Base-by-base conservation (phyloP, 1,284 basidiomycete species). In the Testicularia cyperi region DNA sequence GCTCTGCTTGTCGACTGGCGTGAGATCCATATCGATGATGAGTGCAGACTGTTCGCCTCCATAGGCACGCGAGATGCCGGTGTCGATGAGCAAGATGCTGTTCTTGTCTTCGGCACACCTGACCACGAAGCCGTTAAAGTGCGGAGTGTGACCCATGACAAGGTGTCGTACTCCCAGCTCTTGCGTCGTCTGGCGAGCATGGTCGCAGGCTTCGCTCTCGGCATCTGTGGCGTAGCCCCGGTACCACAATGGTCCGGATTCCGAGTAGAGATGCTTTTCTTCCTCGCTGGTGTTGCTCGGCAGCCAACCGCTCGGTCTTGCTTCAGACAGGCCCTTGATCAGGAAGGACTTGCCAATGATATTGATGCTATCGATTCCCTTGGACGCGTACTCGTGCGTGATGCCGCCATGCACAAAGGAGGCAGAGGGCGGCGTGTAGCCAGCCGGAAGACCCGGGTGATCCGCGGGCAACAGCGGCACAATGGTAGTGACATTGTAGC, bases 371-470 rank as follows among this genome's bases (percentile, higher is more conserved):
- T 61, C 44, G 5, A 51, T 21, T 3, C 72, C 72, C 3, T 16
- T 6, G 0, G 18, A 2, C 4, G 74, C 71, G 38, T 57, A 76
- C 1, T 30, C 18, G 1, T 71, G 70, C 4, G 70, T 65, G 34
- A 75, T 65, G 9, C 74, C 74, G 21, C 74, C 74, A 30, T 76
- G 74, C 6, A 74, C 73, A 38, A 76, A 75, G 10, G 40, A 45
- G 8, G 44, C 32, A n/a, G 37, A 18, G 4, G 60, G 64, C 4
- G 49, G 55, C 3, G 12, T 16, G 29, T 63, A 64, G 0, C 30
- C 35, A 1, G 3, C 1, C 0, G 60, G 60, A 14, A 55, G n/a
- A 2, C 15, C 25, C 3, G 45, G 38, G 19, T 54, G 51, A 2
- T 28, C 16, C 4, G 18, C 2, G 0, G 63, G 65, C 5, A 75